Evolutionary conservation across 169 alveolate species (phyloP), one percentile per base, ranked within the genome.

Genomic region (Plasmodium knowlesi): DNA sequence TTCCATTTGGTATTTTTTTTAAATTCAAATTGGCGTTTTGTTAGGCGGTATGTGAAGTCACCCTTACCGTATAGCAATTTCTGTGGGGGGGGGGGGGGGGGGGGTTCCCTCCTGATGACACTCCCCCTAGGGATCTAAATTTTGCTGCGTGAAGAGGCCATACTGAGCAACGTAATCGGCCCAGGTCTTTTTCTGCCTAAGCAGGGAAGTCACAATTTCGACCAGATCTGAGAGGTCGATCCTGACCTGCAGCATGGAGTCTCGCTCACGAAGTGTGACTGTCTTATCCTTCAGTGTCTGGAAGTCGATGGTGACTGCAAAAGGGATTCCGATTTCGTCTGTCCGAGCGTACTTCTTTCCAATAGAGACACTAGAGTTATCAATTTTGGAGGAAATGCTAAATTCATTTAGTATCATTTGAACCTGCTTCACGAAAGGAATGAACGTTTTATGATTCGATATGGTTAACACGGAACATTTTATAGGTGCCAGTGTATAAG

Each of bases 271-370:
- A 22, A 99, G 92, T 14, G 99, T 99, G 32, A 99, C 99, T 5
- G 99, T 96, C 32, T 98, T 96, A 89, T 98, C 99, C 50, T 97
- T 94, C 8, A 97, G 57, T 34, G 99, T 97, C 84, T 98, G 98
- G 95, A 98, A 97, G 95, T 99, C 99, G 16, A 99, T 97, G 25
- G 99, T 99, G 72, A 99, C 96, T 37, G 99, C 99, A 96, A 98
- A 99, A 16, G 99, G 99, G 53, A 99, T 98, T 3, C 99, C 99
- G 12, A 99, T 97, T 96, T 99, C 99, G 84, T 99, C 99, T 74
- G 99, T 98, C 84, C 99, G 95, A 1, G 99, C 99, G 95, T 99
- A 99, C 92, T 99, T 96, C 95, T 97, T 98, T 19, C 99, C 99
- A 82, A 99, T 97, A 9, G 99, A 95, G 30, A 97, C 98, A n/a